A percentile compares a stretch with the other conserved stretches of the same genome.
phyloP scores from a whole-genome alignment of 495 filamentous ascomycete species.

The Trichocladium antarcticum region DNA sequence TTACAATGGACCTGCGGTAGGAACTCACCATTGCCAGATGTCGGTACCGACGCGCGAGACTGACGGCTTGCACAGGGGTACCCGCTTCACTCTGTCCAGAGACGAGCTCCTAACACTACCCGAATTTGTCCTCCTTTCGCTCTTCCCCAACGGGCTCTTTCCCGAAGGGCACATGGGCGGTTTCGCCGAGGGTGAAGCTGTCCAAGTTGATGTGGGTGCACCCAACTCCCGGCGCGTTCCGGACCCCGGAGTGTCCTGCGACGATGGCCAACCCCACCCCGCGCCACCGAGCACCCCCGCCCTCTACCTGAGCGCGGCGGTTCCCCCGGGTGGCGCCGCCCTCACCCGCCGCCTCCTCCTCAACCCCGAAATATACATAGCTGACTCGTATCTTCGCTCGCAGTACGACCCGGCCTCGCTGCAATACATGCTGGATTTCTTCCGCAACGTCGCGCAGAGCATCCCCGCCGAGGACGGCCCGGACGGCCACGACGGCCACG shows the following conservation, averaged over 20 bases:
- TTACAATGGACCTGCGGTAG: slow-evolving; percentile 88
- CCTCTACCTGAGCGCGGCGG: neutral
- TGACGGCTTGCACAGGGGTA: slow-evolving; percentile 51
- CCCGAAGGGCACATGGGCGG: slow-evolving; percentile 94
- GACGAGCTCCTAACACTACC: slow-evolving; percentile 92
- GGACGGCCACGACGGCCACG: too few relatives aligned
- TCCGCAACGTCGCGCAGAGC: slow-evolving; percentile 86
- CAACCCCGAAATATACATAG: slow-evolving; percentile 42
- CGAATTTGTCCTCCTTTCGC: slow-evolving; percentile 95
- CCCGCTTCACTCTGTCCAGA: slow-evolving; percentile 81
- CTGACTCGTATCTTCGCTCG: slow-evolving; percentile 40
- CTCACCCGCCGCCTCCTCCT: slow-evolving; percentile 31
- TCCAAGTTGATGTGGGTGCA: slow-evolving; percentile 85
- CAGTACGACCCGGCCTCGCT: slow-evolving; percentile 95
- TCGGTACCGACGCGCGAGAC: slow-evolving; percentile 12
- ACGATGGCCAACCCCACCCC: neutral
- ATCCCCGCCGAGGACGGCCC: slow-evolving; percentile 58
- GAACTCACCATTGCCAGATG: neutral
- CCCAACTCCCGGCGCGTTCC: slow-evolving; percentile 2
- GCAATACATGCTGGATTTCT: slow-evolving; percentile 99
- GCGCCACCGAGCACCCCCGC: neutral
- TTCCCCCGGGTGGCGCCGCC: neutral
- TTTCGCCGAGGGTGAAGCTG: slow-evolving; percentile 80
- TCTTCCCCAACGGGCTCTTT: slow-evolving; percentile 95
- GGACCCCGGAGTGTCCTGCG: neutral